A percentile compares a stretch with the other conserved stretches of the same genome.
Conservation (phyloP, 2,329 filamentous ascomycete genomes). For the Fusarium albidum region DNA sequence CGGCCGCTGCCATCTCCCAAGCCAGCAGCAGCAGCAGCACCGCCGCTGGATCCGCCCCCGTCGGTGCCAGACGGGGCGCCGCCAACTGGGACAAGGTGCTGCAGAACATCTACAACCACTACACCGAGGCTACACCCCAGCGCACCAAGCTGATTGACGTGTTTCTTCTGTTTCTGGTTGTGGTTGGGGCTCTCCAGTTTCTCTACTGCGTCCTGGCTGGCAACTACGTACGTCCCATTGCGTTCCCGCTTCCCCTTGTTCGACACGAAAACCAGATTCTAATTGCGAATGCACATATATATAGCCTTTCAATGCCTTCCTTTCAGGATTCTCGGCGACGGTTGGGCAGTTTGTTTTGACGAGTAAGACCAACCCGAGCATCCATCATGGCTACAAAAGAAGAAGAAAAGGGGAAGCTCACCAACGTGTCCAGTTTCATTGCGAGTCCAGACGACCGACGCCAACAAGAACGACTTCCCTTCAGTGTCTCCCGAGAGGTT, state of each 20-base stretch:
- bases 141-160: conserved; percentile 90
- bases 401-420: conserved; percentile 16
- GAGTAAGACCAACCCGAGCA: conserved; percentile 66
- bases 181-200: conserved; percentile 91
- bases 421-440: conserved; percentile 64
- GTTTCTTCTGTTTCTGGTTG: conserved; percentile 88
- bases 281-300: conserved; percentile 29
- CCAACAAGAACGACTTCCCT: conserved; percentile 81
- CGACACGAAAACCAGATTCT: too few species aligned
- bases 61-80: conserved; percentile 38
- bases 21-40: conserved; percentile 42
- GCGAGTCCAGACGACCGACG: conserved; percentile 88
- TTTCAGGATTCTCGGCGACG: conserved; percentile 91
- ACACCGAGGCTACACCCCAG: conserved; percentile 83
- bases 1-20: conserved; percentile 45
- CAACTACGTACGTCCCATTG: conserved; percentile 79
- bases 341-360: conserved; percentile 98
- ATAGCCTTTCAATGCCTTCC: conserved; percentile 98
- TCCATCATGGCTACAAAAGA: neutral
- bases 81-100: conserved; percentile 67
- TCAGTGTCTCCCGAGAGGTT: conserved; percentile 82
- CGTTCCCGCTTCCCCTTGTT: neutral
- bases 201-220: conserved; percentile 89
- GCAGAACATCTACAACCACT: conserved; percentile 77
- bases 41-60: conserved; percentile 38